Evolutionary conservation across 345 rosid species (phyloP), one percentile per base, ranked within the genome.

Genomic region (Sapria himalayana): DNA sequence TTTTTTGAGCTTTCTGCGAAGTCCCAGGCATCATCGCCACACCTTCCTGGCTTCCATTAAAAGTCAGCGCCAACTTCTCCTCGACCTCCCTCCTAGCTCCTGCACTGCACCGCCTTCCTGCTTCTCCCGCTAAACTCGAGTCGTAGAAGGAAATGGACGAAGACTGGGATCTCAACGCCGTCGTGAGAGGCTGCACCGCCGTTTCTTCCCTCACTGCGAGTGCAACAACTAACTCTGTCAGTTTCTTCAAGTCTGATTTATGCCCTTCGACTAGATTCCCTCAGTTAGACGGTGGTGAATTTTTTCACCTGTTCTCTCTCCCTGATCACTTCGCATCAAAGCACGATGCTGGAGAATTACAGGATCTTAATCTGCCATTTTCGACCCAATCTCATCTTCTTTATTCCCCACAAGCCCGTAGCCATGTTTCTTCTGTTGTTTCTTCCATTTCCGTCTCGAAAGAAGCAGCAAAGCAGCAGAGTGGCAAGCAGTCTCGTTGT

Each of bases 21-120:
- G n/a, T 42, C 24, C 41, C 5, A 1, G 37, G 34, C n/a, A 21
- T 58, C 16, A 15, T 31, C 49, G 49, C 58, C 35, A 29, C 32
- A 25, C 34, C 21, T 15, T 23, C 44, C 56, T 29, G 49, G 19
- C 52, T 29, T 14, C 25, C 31, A n/a, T 12, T n/a, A 61, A 73
- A 77, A 85, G 93, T 85, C 96, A 85, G 85, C 91, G 85, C 86
- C 67, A 64, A 63, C 55, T 59, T 65, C 62, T 59, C 67, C 61
- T 53, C 54, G 51, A 70, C 46, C 67, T 33, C 39, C 54, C 29
- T 50, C 35, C n/a, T n/a, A n/a, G n/a, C n/a, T n/a, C n/a, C n/a
- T n/a, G n/a, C n/a, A n/a, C n/a, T n/a, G n/a, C n/a, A n/a, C n/a
- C n/a, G n/a, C n/a, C n/a, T n/a, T n/a, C n/a, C n/a, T n/a, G n/a